Evolutionary conservation across 2,329 filamentous ascomycete genomes (phyloP), one percentile per base, ranked within the genome.

Genomic region (Gliomastix tumulicola): DNA sequence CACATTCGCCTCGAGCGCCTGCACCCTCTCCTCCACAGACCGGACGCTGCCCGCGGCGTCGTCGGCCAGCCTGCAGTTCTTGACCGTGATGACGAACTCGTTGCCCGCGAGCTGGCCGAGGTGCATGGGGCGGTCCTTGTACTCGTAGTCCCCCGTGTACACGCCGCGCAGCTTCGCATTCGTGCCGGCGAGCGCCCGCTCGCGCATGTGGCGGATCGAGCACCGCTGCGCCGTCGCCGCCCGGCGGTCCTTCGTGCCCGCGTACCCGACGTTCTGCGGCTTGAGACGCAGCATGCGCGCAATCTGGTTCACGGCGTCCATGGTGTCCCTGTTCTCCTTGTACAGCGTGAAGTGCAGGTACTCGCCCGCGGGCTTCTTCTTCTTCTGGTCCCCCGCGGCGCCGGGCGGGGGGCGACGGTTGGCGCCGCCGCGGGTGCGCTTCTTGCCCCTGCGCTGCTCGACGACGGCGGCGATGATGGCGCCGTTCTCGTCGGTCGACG

Each of bases 321-420:
- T 94, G 2, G 89, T 96, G 55, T 96, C 89, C 54, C 90, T 89
- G 63, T 96, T 96, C 63, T 95, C 89, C 63, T 96, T 96, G 74
- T 90, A 94, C 35, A 96, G 69, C 1, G 86, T 90, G 57, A 95
- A 94, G 57, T 95, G 88, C 12, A 95, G 66, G 56, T 87, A 92
- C 34, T 88, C 82, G 15, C 84, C 87, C 71, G 57, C 42, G 40
- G 56, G 56, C 42, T 60, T 56, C 40, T 59, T 54, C 4, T 54
- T 50, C 10, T 41, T 44, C 13, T 39, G 44, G 12, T 47, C 47
- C 6, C 36, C 40, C 13, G 35, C 30, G 16, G 38, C 36, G 30
- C 21, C 30, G 25, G 32, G 32, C 13, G 35, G 25, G 16, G 38
- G 34, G 30, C 21, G 25, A 21, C 32, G 32, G 11, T 37, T 33